Conservation (phyloP, 768 basidiomycete species). For the Botryobasidium botryosum region DNA sequence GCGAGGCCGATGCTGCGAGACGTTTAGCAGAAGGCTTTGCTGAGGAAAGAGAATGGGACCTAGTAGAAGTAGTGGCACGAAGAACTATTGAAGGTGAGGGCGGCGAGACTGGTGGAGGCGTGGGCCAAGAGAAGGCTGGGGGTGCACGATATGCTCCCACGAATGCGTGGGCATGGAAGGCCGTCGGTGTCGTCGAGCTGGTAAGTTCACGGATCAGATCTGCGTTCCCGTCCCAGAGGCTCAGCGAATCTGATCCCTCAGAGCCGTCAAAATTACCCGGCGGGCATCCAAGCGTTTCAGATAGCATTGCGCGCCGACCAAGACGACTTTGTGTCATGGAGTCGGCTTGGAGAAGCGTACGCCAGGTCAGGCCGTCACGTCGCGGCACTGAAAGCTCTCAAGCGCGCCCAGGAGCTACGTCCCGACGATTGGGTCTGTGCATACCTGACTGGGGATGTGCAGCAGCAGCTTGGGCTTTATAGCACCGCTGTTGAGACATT, state of each 20-base stretch:
- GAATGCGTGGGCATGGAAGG: conserved; percentile 98
- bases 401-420: conserved; percentile 51
- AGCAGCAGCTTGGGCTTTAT: conserved; percentile 57
- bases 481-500: conserved; percentile 58
- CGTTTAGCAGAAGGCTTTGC: conserved; percentile 80
- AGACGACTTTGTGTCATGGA: conserved; percentile 70
- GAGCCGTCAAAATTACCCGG: conserved; percentile 38
- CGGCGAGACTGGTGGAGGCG: conserved; percentile 43
- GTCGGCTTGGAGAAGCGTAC: conserved; percentile 84
- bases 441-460: conserved; percentile 74
- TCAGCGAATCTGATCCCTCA: conserved; percentile 7
- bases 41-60: conserved; percentile 85
- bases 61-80: conserved; percentile 86
- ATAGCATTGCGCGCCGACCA: conserved; percentile 66
- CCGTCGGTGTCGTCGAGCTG: conserved; percentile 77
- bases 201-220: conserved; percentile 32
- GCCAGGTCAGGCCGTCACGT: conserved; percentile 71
- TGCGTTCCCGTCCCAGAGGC: not conserved
- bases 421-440: conserved; percentile 68
- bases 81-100: conserved; percentile 90
- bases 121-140: conserved; percentile 25
- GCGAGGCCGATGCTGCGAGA: conserved; percentile 71
- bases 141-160: conserved; percentile 42
- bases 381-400: conserved; percentile 77
- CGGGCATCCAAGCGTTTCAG: conserved; percentile 73